Evolutionary conservation across 345 rosid species (phyloP), one percentile per base, ranked within the genome.

Genomic region (Camelina laxa): DNA sequence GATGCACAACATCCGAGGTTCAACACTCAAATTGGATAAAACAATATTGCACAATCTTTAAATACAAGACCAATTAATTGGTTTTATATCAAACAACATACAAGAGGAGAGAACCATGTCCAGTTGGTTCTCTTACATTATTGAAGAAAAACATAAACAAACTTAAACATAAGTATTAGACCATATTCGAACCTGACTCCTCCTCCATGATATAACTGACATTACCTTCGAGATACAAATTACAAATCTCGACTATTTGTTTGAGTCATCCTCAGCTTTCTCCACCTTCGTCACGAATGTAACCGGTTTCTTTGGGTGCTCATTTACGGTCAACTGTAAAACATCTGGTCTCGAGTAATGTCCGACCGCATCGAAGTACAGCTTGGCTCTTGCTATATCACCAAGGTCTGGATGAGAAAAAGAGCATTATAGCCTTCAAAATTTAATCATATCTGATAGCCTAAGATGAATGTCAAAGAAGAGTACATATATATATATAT

Each of bases 271-370:
- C 67, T 85, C 84, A 1, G 22, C 54, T 6, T 65, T 65, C 21
- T 42, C 78, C 16, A 83, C 41, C 21, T 76, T 77, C 3, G 94
- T 81, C 24, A 87, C 47, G 49, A 86, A 93, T 15, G 82, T 80
- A 69, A 89, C 98, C 2, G 94, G 75, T 42, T 64, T 82, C 62
- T 81, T 72, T 6, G 89, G 93, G 53, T 85, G 79, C 75, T 91
- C 93, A 68, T 72, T 87, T 62, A 91, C 96, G 0, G 81, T 84
- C 80, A 93, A 87, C 77, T 86, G 87, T 20, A 93, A 84, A 68
- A 93, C 86, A 67, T 93, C 97, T 7, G 97, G 93, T 72, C 85
- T 91, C n/a, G 97, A 79, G 76, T 89, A 91, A 75, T 89, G 98
- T 57, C 98, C 96, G 4, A 87, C 96, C 81, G 85, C 93, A 75